Base-by-base conservation (phyloP, 2,329 filamentous ascomycete species). In the Apiospora malaysiana region DNA sequence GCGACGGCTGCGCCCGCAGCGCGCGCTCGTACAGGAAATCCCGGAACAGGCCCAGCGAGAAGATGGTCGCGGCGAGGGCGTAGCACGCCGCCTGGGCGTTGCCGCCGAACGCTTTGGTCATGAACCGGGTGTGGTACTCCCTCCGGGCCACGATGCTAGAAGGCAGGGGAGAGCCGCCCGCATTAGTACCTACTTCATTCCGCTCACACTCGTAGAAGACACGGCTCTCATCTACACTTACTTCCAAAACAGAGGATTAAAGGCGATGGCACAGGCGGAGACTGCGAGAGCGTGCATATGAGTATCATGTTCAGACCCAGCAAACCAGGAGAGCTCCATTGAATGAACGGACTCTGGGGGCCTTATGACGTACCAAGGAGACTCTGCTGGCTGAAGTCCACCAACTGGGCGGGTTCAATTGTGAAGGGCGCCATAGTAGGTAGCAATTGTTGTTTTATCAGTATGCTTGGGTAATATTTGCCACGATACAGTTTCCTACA, bases 241-340 rank as follows among this genome's bases (percentile, higher is more conserved):
- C 95, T 99, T 99, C 96, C 96, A 99, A 83, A 98, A 98, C n/a
- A 96, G 92, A 27, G 96, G 96, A 83, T 99, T 99, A 84, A 99
- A 98, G 67, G 92, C 88, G 83, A 99, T 97, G 69, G 93, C 89
- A 70, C 86, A 87, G 66, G 91, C 93, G 76, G 94, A 93, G 76
- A 96, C 95, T 97, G 69, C 42, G 40, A 59, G 21, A 14, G 21
- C 5, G 56, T 16, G 51, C 16, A 6, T 59, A 18, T 59, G 21
- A 59, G 45, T 25, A 66, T 23, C 42, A 42, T 45, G 42, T 21
- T 45, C 25, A 47, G 66, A 21, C 32, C 32, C 56, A 63, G 56
- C 56, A 63, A n/a, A 40, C 21, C 37, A 8, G 18, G 32, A 63
- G 56, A 63, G 56, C 56, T 63, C 18, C 56, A 40, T 40, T 63